Conservation (phyloP, 352 stramenopile species). For the Pythium utonaiense region DNA sequence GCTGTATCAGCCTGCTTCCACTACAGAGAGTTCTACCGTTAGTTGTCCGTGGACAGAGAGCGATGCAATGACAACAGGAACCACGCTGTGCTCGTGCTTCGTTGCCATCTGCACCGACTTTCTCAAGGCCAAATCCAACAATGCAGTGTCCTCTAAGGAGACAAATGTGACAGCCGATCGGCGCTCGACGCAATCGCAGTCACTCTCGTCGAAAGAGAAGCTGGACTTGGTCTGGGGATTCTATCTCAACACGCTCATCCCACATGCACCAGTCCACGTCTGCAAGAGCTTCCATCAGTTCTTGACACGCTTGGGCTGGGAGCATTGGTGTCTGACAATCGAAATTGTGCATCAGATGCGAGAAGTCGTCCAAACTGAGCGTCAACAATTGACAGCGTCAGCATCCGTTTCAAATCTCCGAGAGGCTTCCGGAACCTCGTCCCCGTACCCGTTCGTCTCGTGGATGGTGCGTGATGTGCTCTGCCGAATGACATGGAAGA, state of each 20-base stretch:
- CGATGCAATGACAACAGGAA: constrained; percentile 69
- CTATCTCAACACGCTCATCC: constrained; percentile 68
- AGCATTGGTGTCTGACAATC: constrained; percentile 79
- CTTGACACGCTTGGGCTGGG: constrained; percentile 73
- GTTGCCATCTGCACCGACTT: constrained; percentile 73
- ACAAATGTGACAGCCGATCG: not conserved
- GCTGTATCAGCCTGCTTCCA: constrained; percentile 72
- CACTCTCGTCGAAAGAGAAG: constrained; percentile 32
- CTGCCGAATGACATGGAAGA: constrained; percentile 77
- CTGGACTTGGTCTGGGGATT: constrained; percentile 81
- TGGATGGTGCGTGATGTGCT: constrained; percentile 82
- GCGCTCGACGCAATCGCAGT: not conserved
- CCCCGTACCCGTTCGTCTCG: constrained; percentile 78
- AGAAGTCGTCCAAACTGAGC: constrained; percentile 60
- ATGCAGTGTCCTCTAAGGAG: not conserved
- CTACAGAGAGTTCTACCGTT: constrained; percentile 62
- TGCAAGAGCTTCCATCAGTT: constrained; percentile 84
- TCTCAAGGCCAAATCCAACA: constrained; percentile 34
- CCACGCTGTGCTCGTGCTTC: constrained; percentile 76
- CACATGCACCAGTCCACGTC: constrained; percentile 68
- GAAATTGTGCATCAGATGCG: constrained; percentile 85
- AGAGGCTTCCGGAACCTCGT: constrained; percentile 27
- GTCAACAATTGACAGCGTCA: constrained; percentile 36
- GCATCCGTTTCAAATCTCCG: constrained; percentile 26
- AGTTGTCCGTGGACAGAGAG: constrained; percentile 67